Base-by-base conservation (phyloP, 495 filamentous ascomycete genomes). In the Oleoguttula mirabilis region DNA sequence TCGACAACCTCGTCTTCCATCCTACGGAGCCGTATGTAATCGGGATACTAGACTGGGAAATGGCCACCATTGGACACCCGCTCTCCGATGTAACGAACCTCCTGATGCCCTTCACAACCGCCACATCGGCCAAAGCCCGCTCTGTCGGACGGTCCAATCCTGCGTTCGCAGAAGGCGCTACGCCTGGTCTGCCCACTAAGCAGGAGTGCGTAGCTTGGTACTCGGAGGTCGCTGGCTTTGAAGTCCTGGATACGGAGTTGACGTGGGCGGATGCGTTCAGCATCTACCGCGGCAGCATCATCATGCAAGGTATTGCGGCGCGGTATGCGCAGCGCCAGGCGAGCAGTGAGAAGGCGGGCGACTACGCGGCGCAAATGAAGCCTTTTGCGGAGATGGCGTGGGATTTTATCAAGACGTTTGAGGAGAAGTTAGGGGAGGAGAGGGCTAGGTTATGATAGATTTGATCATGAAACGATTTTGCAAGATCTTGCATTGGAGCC, bases 1-100 rank as follows among this genome's bases (percentile, higher is more conserved):
- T 98, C 55, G 90, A 98, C 60, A 98, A 98, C 54, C 64, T 96
- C 44, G 81, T 98, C 32, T 98, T 88, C 59, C 85, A 93, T 62
- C 77, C 81, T 62, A 87, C 77, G 0, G 85, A 92, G 61, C 75
- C 90, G 10, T 61, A 77, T 34, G 88, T 96, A 10, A 88, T 95
- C 63, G 90, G 88, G 4, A 85, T 96, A 36, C 64, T 96, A 5
- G 90, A 98, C 72, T 80, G 56, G 62, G 76, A 66, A 33, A 47
- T 52, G 41, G 87, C 84, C 24, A 98, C 90, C 0, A 80, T 94
- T 20, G 90, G 90, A 36, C 88, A 98, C 58, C 90, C 90, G 3
- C 69, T 94, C 10, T 85, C 82, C 15, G 90, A 98, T 56, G 66
- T 96, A 35, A 73, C 76, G 51, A 90, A 90, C 61, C 63, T 92